These are phyloP conservation scores for Fusarium oxysporum DNA, from an alignment of 2,329 filamentous ascomycete species.

Conservation along the genomic window DNA sequence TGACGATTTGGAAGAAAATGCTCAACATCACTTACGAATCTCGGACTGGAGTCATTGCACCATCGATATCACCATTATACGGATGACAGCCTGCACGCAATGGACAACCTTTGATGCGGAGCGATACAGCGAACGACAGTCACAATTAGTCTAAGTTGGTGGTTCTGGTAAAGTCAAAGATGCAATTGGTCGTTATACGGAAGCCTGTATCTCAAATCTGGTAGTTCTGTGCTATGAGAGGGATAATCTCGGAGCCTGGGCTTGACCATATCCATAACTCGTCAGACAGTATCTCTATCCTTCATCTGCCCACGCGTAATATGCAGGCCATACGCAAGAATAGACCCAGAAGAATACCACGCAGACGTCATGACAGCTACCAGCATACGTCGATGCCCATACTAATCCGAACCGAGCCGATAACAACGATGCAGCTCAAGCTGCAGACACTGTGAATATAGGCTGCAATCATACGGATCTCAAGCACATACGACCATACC, in stretches of 20 bases:
- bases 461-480: rapidly evolving
- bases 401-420: not conserved
- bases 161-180: rapidly evolving
- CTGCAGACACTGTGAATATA: rapidly evolving
- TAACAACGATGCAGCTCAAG: too few relatives aligned
- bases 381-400: not conserved
- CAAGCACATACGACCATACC: not conserved
- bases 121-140: not conserved
- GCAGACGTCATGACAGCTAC: not conserved
- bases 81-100: not conserved
- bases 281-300: too few relatives aligned
- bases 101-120: not conserved
- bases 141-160: not conserved
- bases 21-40: not conserved
- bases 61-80: not conserved
- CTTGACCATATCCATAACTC: not conserved
- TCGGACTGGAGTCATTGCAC: not conserved
- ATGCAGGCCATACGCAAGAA: too few relatives aligned
- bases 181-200: not conserved
- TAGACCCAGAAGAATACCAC: rapidly evolving
- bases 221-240: rapidly evolving
- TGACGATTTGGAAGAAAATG: not conserved
- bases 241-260: not conserved
- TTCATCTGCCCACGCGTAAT: rapidly evolving
- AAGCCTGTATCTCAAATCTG: not conserved